phyloP scores from a whole-genome alignment of 441 rosid genomes.

The Bocquillonia castaneifolia region DNA sequence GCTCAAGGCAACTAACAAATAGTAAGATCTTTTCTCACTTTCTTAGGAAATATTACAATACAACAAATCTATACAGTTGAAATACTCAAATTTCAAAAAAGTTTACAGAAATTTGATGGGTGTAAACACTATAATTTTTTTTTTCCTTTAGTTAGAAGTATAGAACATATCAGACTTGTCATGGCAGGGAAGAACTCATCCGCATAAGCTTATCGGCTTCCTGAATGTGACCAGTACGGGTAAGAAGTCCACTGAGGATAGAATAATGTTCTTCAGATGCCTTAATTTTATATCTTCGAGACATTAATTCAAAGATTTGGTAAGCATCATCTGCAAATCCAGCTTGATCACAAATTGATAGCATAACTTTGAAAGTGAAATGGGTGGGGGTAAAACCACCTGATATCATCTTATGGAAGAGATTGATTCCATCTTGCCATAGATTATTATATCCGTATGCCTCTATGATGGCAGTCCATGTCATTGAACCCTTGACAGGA shows the following conservation, averaged over 20 bases:
- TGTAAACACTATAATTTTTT: no score
- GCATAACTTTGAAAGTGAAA: conserved; percentile 57
- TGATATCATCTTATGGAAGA: conserved; percentile 54
- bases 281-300: conserved; percentile 35
- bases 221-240: conserved; percentile 34
- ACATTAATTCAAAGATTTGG: conserved; percentile 46
- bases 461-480: conserved; percentile 79
- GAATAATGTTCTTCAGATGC: conserved; percentile 47
- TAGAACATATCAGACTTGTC: no score
- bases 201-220: conserved; percentile 45
- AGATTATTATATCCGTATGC: conserved; percentile 45
- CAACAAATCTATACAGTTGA: no score
- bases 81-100: no score
- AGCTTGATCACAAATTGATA: conserved; percentile 61
- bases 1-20: no score
- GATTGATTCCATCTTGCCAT: conserved; percentile 45
- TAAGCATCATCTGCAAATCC: conserved; percentile 70
- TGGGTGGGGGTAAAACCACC: conserved; percentile 51
- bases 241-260: conserved; percentile 44
- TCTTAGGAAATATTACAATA: no score
- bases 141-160: no score
- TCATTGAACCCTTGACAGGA: conserved; percentile 57
- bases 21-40: no score
- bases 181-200: conserved; percentile 32
- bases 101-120: no score